Base-by-base conservation (phyloP, 2,329 filamentous ascomycete genomes). In the Clonostachys sp. region DNA sequence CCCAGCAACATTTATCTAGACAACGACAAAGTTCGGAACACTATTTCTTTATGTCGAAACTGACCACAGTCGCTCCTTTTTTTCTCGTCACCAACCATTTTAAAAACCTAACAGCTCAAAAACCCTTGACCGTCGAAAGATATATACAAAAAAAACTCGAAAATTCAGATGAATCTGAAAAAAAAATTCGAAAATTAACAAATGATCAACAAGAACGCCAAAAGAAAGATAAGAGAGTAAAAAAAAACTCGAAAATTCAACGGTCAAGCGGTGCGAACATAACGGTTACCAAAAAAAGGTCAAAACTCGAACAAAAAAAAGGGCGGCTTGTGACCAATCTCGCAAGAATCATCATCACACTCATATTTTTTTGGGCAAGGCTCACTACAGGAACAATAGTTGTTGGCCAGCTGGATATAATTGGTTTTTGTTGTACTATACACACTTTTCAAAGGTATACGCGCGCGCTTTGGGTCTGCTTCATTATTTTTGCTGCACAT, bases 141-240 rank as follows among this genome's bases (percentile, higher is more conserved):
- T 30, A 30, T 4, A 30, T 9, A 30, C 8, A 10, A 30, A 10
- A 30, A 30, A 30, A 30, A 30, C 24, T 30, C 8, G 24, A 30
- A 30, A 10, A 30, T 10, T 10, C 8, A 10, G 8, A 10, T 30
- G 24, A 30, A 30, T 10, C 2, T 30, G 24, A 10, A 30, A 30
- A 30, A 30, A 20, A 20, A 24, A 30, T 3, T 30, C 24, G 6
- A 30, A 42, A 49, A 50, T 48, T 18, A 45, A 35, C 41, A 39
- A 50, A 39, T 10, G 35, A 44, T 12, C 14, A 45, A 41, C 41
- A 34, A 47, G 44, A 50, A 51, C 38, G 17, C 45, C 45, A 50
- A 42, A 45, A 45, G 39, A 48, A 46, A 46, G 18, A 42, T 48
- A 48, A 46, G 48, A 44, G 16, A 44, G 16, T n/a, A 45, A 45